Base-by-base conservation (phyloP, 2,329 filamentous ascomycete genomes). In the Cladosporium sp. region DNA sequence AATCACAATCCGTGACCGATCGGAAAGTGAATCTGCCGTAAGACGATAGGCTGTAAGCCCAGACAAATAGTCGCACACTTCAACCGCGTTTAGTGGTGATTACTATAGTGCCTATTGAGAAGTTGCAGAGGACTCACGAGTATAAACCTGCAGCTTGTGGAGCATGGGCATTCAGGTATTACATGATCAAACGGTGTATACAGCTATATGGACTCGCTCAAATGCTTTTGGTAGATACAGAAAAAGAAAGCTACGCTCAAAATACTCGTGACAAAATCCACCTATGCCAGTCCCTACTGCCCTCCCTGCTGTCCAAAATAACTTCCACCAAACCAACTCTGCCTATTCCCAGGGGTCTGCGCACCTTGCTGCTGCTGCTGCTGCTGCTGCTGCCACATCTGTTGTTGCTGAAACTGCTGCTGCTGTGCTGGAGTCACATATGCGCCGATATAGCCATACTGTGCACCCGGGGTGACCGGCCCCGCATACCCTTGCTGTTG, bases 381-480 rank as follows among this genome's bases (percentile, higher is more conserved):
- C 51, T 45, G 51, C 60, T 64, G 57, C 64, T 64, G 61, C 45
- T 62, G 56, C 55, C 63, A 60, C 40, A 61, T 53, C 39, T 66
- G 64, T 19, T 60, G 53, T 4, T 59, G 39, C n/a, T 40, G 36
- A 19, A 57, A 53, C 10, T 48, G 36, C 37, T 60, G 56, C 15
- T 17, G 42, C 42, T 45, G 42, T 28, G 20, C 22, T n/a, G 24
- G 17, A 42, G 19, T 22, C 19, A 19, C 13, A 42, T 22, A 42
- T 12, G 17, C n/a, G 10, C 36, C 15, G 3, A 22, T 25, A 35
- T 48, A 35, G 13, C 47, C 47, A 50, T 50, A 50, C 13, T 37
- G 32, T 13, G 47, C 35, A 15, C 47, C 34, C 47, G 47, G 47
- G 7, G 32, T 37, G 7, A 9, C 19, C 24, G 39, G 39, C 7